Evolutionary conservation across 352 stramenopile genomes (phyloP), one percentile per base, ranked within the genome.

Genomic region (Globisporangium uncinulatum): DNA sequence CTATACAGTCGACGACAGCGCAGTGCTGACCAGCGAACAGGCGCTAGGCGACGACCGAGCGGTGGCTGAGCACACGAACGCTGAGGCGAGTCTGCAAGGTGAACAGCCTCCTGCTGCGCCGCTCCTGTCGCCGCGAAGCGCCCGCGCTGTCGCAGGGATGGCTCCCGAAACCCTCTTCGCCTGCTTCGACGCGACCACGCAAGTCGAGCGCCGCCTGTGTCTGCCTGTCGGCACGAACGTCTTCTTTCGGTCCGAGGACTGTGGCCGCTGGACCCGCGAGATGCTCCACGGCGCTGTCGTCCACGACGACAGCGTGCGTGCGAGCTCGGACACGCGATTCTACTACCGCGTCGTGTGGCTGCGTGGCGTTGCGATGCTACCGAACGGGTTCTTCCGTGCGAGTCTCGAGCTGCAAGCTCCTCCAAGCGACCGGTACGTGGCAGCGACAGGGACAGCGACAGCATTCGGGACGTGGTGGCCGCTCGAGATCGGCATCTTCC

Each of bases 301-400:
- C 43, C 48, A 70, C 11, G 60, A 74, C 43, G 51, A 74, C 46
- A 42, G 64, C 60, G 44, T 70, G 9, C 66, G 63, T 9, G 36
- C 48, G 21, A 60, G 62, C 21, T 45, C 37, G 17, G 17, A 45
- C 5, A 47, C 57, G 24, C 51, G 21, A 29, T 66, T 69, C 13
- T 90, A 75, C 50, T 76, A 85, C 42, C 82, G 79, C 9, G 63
- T 92, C 39, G 56, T 90, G 15, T 92, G 78, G 79, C 56, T 92
- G 3, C 69, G 82, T 51, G 82, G 79, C 4, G 73, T 92, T 11
- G 65, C 86, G 50, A 56, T 74, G 24, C 60, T 92, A n/a, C 62
- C 74, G 3, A 89, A 90, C 51, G 73, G 77, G 14, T 83, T 81
- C 45, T 90, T 75, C 56, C 74, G 76, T 19, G 79, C 82, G 14